Conservation (phyloP, 1,284 basidiomycete genomes). For the Trametes polyzona region DNA sequence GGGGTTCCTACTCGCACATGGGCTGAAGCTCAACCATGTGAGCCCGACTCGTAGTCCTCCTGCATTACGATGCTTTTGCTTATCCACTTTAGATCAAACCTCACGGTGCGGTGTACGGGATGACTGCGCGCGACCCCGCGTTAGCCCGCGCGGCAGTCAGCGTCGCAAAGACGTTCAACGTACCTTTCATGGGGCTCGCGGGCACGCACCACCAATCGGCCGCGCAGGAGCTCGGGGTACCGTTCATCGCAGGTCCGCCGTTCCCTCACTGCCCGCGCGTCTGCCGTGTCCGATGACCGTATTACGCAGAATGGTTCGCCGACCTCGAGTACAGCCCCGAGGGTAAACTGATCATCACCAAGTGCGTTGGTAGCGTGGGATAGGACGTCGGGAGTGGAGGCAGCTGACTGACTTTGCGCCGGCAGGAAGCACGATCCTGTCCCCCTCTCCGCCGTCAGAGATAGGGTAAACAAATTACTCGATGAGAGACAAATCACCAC, state of each 20-base stretch:
- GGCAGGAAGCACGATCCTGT: conserved; percentile 56
- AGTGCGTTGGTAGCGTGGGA: conserved; percentile 43
- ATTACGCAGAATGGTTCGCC: conserved; percentile 62
- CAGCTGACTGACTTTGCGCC: background rate
- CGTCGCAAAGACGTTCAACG: conserved; percentile 53
- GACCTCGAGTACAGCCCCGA: conserved; percentile 60
- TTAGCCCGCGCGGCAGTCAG: conserved; percentile 55
- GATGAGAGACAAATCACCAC: conserved; percentile 45
- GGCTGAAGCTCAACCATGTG: conserved; percentile 54
- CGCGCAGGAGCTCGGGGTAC: conserved; percentile 52
- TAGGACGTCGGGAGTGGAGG: background rate
- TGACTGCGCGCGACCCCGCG: conserved; percentile 53
- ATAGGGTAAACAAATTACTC: conserved; percentile 43
- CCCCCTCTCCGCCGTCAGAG: conserved; percentile 44
- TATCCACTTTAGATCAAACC: conserved; percentile 47
- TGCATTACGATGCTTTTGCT: background rate
- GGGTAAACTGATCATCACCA: conserved; percentile 60
- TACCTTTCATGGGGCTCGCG: conserved; percentile 62
- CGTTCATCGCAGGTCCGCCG: conserved; percentile 58
- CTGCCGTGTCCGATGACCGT: background rate
- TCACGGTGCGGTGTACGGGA: conserved; percentile 62
- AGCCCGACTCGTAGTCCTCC: no score
- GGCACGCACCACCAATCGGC: conserved; percentile 62
- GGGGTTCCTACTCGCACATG: conserved; percentile 57
- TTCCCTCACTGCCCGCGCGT: background rate